Evolutionary conservation across 2,329 filamentous ascomycete genomes (phyloP).

Genomic region (Penicillium sp.): DNA sequence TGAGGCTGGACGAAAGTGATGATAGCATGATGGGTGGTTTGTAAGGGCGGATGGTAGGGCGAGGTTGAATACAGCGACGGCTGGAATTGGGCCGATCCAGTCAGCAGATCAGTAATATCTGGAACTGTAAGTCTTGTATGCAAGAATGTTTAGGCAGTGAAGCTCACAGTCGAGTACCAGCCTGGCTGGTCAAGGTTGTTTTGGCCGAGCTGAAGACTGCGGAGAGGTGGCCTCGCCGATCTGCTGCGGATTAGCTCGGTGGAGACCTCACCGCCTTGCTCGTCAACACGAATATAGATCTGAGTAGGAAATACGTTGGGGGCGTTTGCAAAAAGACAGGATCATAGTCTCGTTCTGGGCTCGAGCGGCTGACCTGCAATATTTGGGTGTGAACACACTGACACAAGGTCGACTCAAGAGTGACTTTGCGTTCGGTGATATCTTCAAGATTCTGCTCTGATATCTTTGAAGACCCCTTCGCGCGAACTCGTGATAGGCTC

Average conservation of each 20-base stretch:
- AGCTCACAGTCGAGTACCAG: conserved; percentile 1
- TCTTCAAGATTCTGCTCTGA: no score
- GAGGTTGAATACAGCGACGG: not conserved
- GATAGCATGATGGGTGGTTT: conserved; percentile 61
- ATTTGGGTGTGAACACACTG: no score
- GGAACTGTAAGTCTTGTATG: not conserved
- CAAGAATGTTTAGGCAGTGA: not conserved
- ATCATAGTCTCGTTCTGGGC: no score
- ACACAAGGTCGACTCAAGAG: no score
- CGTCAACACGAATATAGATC: not conserved
- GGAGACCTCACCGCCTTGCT: not conserved
- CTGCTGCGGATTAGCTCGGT: not conserved
- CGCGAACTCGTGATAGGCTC: no score
- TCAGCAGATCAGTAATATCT: not conserved
- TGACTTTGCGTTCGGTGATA: no score
- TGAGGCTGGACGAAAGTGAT: conserved; percentile 55
- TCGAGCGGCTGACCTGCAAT: no score
- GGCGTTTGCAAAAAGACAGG: no score
- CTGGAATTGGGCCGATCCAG: not conserved
- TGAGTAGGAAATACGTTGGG: not conserved
- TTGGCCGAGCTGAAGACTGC: conserved; percentile 14
- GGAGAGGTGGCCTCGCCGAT: conserved; percentile 22
- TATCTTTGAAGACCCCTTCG: no score
- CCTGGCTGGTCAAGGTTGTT: conserved; percentile 12
- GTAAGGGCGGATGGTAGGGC: conserved; percentile 1